Conservation (phyloP, 805 yeast genomes). For the Wickerhamomyces chaumierensis region DNA sequence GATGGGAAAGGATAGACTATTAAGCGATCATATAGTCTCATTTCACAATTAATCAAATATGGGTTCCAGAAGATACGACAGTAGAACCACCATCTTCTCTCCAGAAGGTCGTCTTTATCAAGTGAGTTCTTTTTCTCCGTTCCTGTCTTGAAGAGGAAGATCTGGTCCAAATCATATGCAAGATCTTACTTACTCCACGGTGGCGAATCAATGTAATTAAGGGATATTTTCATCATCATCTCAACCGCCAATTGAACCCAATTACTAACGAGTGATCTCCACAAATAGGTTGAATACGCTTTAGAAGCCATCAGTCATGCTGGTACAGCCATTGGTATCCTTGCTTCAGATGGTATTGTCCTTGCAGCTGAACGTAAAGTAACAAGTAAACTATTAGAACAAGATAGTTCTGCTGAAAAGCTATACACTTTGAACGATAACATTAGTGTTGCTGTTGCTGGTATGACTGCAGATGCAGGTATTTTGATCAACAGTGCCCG, state of each 20-base stretch:
- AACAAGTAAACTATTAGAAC: constrained; percentile 84
- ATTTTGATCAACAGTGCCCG: constrained; percentile 85
- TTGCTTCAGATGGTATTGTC: constrained; percentile 81
- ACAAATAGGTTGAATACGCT: constrained; percentile 79
- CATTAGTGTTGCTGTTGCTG: constrained; percentile 91
- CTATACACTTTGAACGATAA: constrained; percentile 67
- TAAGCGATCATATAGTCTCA: too few relatives aligned
- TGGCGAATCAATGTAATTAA: not conserved
- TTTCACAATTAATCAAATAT: constrained; percentile 15
- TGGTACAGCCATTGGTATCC: constrained; percentile 92
- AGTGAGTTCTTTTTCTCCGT: too few relatives aligned
- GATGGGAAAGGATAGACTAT: too few relatives aligned
- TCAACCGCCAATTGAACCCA: too few relatives aligned
- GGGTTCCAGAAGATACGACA: constrained; percentile 96
- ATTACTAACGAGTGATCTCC: not conserved
- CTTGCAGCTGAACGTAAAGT: constrained; percentile 95
- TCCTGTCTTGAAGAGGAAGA: too few relatives aligned
- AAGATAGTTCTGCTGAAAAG: constrained; percentile 89
- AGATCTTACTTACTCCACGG: too few relatives aligned
- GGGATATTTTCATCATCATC: too few relatives aligned
- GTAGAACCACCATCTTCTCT: constrained; percentile 96
- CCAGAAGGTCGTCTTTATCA: constrained; percentile 98
- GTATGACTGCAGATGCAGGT: constrained; percentile 94
- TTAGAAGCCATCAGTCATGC: constrained; percentile 96
- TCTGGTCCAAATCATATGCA: too few relatives aligned